phyloP scores from a whole-genome alignment of 2,329 filamentous ascomycete genomes.

The Ascochyta clinopodiicola region DNA sequence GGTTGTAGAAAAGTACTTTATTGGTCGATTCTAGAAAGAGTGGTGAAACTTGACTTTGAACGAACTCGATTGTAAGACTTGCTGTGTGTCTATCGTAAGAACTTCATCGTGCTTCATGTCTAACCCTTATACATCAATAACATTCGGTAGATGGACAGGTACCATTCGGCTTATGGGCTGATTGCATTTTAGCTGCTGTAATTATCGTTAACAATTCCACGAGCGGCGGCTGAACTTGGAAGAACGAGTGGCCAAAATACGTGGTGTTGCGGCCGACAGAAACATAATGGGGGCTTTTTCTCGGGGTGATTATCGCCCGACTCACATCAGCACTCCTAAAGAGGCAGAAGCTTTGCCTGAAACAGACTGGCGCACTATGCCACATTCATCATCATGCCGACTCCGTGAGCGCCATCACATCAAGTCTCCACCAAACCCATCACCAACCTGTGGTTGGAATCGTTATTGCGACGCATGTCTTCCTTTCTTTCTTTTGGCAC shows the following conservation, averaged over 20 bases:
- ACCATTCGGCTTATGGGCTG: not conserved
- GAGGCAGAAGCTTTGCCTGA: not conserved
- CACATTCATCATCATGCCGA: not conserved
- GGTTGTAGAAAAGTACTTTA: not conserved
- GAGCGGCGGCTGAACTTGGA: not conserved
- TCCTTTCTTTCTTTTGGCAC: not conserved
- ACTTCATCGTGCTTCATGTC: not conserved
- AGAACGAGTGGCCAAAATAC: not conserved
- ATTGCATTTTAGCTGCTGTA: not conserved
- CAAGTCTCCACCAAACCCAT: not conserved
- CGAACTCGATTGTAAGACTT: not conserved
- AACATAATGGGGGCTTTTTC: not conserved
- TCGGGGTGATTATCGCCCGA: conserved; percentile 5
- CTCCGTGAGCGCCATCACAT: not conserved
- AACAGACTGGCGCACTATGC: not conserved
- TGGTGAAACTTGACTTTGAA: not conserved
- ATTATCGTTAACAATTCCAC: not conserved
- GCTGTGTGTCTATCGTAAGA: not conserved
- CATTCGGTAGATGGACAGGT: not conserved
- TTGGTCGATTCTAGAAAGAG: too few species aligned
- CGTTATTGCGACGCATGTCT: not conserved
- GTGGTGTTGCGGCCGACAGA: not conserved
- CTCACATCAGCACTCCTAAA: conserved; percentile 1
- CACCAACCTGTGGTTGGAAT: not conserved
- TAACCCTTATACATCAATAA: not conserved